Evolutionary conservation across 352 stramenopile species (phyloP), one percentile per base, ranked within the genome.

Genomic region (Blastocystis sp.): DNA sequence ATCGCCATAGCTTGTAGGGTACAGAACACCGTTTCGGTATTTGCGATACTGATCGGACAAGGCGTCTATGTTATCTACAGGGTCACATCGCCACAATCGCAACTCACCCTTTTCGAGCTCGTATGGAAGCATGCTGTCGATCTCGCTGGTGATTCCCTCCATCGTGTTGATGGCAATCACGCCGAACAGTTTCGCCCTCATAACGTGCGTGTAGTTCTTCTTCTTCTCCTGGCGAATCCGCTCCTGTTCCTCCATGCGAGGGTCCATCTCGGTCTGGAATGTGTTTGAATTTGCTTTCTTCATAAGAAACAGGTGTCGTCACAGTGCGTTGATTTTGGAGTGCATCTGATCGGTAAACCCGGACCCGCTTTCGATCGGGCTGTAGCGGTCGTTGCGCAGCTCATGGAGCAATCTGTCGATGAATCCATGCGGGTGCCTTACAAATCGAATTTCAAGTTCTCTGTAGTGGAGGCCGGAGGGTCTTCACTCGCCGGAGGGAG

Each of bases 1-100:
- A 56, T 88, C 78, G 59, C 78, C 78, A 78, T 88, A 79, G 60
- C 64, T 79, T 17, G 78, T 79, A 61, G 78, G 78, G 38, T 79
- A 88, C 34, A 88, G 70, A 62, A 66, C 23, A 41, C 78, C 78
- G 45, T 88, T 76, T 17, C 56, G 78, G 40, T 88, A 78, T 52
- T 79, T 88, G 17, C 78, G 78, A 76, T 77, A 79, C 11, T 78
- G 64, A 9, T 79, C 64, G 28, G 78, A 88, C 2, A 88, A 34
- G 3, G 78, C n/a, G 62, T 88, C 61, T 45, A 88, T 76, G 62
- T 88, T 88, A 52, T 88, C 78, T 84, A 84, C 19, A 45, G 53
- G 19, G 45, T 84, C 2, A 76, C 14, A 23, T 69, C 45, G 21
- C 4, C 11, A 17, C 4, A 34, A 56, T 43, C 10, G 1, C 21